Evolutionary conservation across 129 eudicot genomes (phyloP), one percentile per base, ranked within the genome.

Genomic region (Artemisia annua): DNA sequence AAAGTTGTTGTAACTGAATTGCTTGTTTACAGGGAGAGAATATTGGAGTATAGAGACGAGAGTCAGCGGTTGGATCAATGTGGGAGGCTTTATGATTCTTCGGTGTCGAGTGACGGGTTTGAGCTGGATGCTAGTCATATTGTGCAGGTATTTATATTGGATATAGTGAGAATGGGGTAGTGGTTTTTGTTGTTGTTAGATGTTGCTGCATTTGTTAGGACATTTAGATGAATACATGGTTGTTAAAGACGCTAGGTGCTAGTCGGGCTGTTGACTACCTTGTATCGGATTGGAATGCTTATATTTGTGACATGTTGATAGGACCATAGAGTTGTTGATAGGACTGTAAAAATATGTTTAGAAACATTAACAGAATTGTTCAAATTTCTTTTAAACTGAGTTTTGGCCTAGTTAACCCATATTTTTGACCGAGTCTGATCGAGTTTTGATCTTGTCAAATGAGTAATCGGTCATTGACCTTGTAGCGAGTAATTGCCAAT

Each of bases 41-140:
- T 95, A 52, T 76, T 90, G 85, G 99, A 95, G 87, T 84, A 90
- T 68, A 84, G 97, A 69, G 99, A 95, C 26, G 99, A 95, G 67
- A 90, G 99, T 78, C 97, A 88, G 39, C 83, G 97, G 11, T 79
- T 95, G 77, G 99, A 95, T 52, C 99, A 95, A 63, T 95, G 99
- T 71, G 87, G 94, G 48, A 81, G 99, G 22, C 91, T 95, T 39
- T 90, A 84, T 48, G 99, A 95, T 83, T 90, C 96, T 13, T 90
- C 97, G 2, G 91, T 90, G 18, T 88, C 91, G 0, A 90, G 80
- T 73, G 88, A 84, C 5, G 88, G 86, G 20, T 95, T 95, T 15
- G 99, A 95, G 87, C 85, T 83, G 44, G 99, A 95, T 78, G 96
- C 99, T 22, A 87, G 91, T 72, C 88, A 84, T 51, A 72, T 85